Evolutionary conservation across 176 grass and related monocot genomes (phyloP), one percentile per base, ranked within the genome.

Genomic region (Olyra latifolia): DNA sequence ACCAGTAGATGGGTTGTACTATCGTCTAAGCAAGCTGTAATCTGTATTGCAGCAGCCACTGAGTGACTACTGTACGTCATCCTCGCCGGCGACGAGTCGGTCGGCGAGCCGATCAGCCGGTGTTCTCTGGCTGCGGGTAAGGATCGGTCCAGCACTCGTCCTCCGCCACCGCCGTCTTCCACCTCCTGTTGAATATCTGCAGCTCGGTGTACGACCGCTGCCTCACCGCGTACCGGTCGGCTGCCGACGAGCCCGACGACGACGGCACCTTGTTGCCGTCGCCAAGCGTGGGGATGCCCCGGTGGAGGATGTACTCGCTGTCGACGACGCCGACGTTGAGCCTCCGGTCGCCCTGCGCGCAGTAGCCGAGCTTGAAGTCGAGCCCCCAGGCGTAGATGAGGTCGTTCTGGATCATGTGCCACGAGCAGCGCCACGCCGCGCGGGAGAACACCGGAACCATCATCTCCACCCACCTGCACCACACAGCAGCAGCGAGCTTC

Each of bases 371-470:
- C 84, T 91, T 95, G 83, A 77, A 89, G 72, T 99, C 96, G 35
- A 99, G 84, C 6, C 96, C 96, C 96, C 96, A 99, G 0, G 88
- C 96, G 43, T 91, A 85, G 82, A 99, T 87, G 78, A 99, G 84
- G 83, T 99, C 96, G 84, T 95, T 93, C 96, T 99, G 92, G 85
- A 97, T 83, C 87, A 97, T 90, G 82, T 84, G 87, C 95, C 95
- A 97, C 52, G 76, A 77, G 60, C 95, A 97, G 15, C 85, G 85
- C 95, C 95, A 97, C 16, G 95, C 85, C 62, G 83, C 66, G 53
- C 77, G 89, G 19, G 95, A 92, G 79, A 97, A 94, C 27, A 97
- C 95, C 13, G 95, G 95, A 27, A 87, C 92, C 95, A 97, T 97
- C 89, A 94, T 92, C 84, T 97, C 95, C 71, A 94, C 95, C 91